Percentiles rank a stretch among this genome's conserved stretches.
These are phyloP conservation scores for Arctostaphylos glauca DNA, from an alignment of 148 eudicot genomes.

Conservation along the genomic window DNA sequence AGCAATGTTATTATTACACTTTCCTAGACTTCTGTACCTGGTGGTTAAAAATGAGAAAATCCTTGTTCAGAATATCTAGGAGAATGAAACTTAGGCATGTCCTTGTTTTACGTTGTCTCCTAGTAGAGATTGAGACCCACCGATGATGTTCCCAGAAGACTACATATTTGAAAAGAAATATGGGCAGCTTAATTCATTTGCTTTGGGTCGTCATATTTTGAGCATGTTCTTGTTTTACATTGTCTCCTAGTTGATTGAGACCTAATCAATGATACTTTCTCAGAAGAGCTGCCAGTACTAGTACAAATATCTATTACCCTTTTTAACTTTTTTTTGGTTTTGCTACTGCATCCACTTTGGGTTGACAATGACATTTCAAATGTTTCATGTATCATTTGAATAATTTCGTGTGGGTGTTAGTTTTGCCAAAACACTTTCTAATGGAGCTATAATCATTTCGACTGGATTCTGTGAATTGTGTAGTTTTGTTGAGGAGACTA, in stretches of 20 bases:
- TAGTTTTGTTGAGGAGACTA: slow-evolving; percentile 74
- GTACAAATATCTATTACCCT: too few relatives aligned
- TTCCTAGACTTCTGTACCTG: neutral
- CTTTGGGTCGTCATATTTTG: neutral
- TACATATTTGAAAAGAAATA: neutral
- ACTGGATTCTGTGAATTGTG: slow-evolving; percentile 13
- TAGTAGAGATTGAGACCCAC: neutral
- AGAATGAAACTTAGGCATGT: neutral
- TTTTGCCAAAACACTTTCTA: neutral
- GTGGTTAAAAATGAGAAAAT: neutral
- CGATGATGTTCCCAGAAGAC: neutral
- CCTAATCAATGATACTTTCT: neutral
- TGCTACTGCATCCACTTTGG: too few relatives aligned
- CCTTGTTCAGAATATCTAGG: neutral
- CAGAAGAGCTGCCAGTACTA: too few relatives aligned
- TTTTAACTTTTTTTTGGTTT: too few relatives aligned
- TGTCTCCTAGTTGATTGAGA: neutral
- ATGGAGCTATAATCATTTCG: neutral
- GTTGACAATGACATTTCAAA: too few relatives aligned
- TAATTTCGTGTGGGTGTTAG: neutral
- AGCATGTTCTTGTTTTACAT: neutral
- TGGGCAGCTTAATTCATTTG: too few relatives aligned
- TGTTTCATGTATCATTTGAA: neutral
- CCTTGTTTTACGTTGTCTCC: neutral
- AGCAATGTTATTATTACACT: neutral